These are phyloP conservation scores for Quercus tomentella DNA, from an alignment of 331 rosid genomes.

Conservation along the genomic window DNA sequence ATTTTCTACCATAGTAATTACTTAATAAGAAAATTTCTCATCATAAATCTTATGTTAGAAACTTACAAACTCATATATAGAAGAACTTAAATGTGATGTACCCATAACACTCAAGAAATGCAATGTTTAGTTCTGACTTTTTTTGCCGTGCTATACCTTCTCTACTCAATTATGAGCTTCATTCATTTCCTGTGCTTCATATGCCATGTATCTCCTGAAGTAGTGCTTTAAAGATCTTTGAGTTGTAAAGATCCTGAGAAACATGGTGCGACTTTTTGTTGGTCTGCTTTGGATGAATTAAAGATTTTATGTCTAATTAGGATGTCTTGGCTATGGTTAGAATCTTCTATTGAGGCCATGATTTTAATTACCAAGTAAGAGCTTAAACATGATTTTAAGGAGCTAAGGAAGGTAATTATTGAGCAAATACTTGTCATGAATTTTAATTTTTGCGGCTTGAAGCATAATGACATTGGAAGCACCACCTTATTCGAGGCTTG, in stretches of 20 bases:
- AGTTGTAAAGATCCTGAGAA: not conserved
- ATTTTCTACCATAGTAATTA: not conserved
- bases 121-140: too few relatives aligned
- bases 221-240: not conserved
- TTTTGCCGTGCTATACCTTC: too few relatives aligned
- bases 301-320: not conserved
- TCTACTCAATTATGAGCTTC: too few relatives aligned
- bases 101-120: too few relatives aligned
- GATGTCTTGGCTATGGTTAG: not conserved
- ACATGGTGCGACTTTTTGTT: not conserved
- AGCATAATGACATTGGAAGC: not conserved
- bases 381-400: not conserved
- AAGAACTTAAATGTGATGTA: too few relatives aligned
- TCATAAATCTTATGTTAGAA: too few relatives aligned
- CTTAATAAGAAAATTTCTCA: too few relatives aligned
- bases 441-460: not conserved
- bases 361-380: not conserved
- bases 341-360: not conserved
- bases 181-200: too few relatives aligned
- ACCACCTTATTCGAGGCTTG: not conserved
- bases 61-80: too few relatives aligned
- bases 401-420: not conserved
- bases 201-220: not conserved
- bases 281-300: not conserved
- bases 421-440: not conserved